These are phyloP conservation scores for Epipyxis sp. DNA, from an alignment of 108 stramenopile genomes.

Conservation along the genomic window DNA sequence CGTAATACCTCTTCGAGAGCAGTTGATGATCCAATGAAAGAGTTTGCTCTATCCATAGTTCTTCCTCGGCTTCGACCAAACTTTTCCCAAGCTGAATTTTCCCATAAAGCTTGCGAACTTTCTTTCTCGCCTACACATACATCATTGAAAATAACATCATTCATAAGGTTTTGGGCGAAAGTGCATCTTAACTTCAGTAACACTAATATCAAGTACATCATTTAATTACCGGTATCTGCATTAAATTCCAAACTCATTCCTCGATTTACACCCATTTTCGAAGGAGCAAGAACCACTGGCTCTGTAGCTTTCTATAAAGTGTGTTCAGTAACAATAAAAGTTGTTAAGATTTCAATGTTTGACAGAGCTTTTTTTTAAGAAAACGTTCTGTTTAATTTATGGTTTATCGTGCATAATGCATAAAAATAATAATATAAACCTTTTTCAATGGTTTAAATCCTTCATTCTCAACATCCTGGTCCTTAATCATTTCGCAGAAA, in stretches of 20 bases:
- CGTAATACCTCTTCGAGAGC: background rate
- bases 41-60: constrained; percentile 6
- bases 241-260: too few relatives aligned
- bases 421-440: background rate
- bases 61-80: constrained; percentile 7
- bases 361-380: background rate
- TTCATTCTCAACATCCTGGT: constrained; percentile 23
- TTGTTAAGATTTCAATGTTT: background rate
- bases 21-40: constrained; percentile 12
- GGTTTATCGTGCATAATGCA: background rate
- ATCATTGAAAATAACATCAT: constrained; percentile 26
- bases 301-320: too few relatives aligned
- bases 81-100: background rate
- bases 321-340: background rate
- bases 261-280: too few relatives aligned
- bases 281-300: too few relatives aligned
- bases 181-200: too few relatives aligned
- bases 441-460: constrained; percentile 23
- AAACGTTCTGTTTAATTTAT: background rate
- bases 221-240: too few relatives aligned
- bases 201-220: too few relatives aligned
- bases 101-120: constrained; percentile 26
- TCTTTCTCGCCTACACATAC: constrained; percentile 22
- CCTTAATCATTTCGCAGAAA: background rate
- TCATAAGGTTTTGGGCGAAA: background rate